Percentiles rank a stretch among this genome's conserved stretches.
These are phyloP conservation scores for Fusarium bactridioides DNA, from an alignment of 2,329 filamentous ascomycete genomes.

Conservation along the genomic window DNA sequence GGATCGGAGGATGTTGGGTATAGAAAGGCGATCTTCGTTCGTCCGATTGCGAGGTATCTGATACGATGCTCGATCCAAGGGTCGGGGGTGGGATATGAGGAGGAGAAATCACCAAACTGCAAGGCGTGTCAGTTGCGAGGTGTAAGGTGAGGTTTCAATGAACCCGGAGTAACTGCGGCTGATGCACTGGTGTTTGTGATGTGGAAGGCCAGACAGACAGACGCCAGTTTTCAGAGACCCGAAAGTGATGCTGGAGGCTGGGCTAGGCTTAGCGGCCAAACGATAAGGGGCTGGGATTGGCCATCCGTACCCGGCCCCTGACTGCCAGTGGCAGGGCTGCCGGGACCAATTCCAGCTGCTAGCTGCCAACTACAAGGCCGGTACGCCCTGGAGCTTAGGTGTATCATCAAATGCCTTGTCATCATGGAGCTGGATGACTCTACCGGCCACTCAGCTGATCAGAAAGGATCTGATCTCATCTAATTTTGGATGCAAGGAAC, in stretches of 20 bases:
- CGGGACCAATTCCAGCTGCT: constrained; percentile 9
- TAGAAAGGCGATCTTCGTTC: constrained; percentile 22
- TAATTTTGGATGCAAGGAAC: not conserved
- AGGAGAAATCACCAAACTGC: constrained; percentile 24
- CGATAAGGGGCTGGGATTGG: constrained; percentile 5
- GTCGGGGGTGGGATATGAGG: constrained; percentile 23
- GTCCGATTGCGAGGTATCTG: constrained; percentile 2
- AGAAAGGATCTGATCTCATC: not conserved
- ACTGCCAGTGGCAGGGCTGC: constrained; percentile 28
- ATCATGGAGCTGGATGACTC: constrained; percentile 30
- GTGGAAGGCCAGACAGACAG: constrained; percentile 34
- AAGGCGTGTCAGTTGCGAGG: constrained; percentile 32
- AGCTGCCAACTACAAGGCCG: constrained; percentile 21
- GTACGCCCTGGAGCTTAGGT: constrained; percentile 13
- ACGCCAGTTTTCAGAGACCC: constrained; percentile 19
- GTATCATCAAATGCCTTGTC: not conserved
- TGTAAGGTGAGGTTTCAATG: constrained; percentile 38
- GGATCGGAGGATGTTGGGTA: constrained; percentile 10
- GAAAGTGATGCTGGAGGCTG: constrained; percentile 26
- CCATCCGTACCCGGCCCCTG: constrained; percentile 16
- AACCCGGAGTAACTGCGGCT: constrained; percentile 43
- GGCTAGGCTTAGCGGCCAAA: constrained; percentile 46
- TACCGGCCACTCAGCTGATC: constrained; percentile 14
- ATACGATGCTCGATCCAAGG: constrained; percentile 16
- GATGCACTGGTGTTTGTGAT: constrained; percentile 38